Percentiles rank a stretch among this genome's conserved stretches.
Evolutionary conservation across 2,329 filamentous ascomycete genomes (phyloP).

Genomic region (Cadophora malorum): DNA sequence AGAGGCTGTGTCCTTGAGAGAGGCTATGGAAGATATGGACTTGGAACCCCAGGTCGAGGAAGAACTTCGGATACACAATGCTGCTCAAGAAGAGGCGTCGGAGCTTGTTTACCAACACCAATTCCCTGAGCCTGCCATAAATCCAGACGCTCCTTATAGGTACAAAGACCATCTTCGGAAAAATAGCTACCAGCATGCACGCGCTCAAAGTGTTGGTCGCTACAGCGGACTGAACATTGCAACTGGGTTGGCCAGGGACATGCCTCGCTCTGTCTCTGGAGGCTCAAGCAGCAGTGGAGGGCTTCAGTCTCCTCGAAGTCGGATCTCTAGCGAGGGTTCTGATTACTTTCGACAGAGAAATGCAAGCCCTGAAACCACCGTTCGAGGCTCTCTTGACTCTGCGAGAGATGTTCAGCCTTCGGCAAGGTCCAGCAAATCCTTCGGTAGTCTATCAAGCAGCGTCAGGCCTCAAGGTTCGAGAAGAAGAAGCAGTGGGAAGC

Average conservation of each 20-base stretch:
- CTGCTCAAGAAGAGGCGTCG: slow-evolving; percentile 77
- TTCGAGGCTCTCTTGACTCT: slow-evolving; percentile 38
- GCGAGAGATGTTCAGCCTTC: slow-evolving; percentile 27
- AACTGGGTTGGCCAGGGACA: slow-evolving; percentile 43
- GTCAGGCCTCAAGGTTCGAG: slow-evolving; percentile 28
- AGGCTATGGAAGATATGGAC: slow-evolving; percentile 77
- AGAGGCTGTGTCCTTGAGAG: slow-evolving; percentile 72
- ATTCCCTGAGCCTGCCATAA: slow-evolving; percentile 60
- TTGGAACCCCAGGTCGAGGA: slow-evolving; percentile 59
- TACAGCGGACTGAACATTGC: slow-evolving; percentile 54
- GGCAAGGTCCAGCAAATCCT: slow-evolving; percentile 34
- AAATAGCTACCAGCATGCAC: slow-evolving; percentile 73
- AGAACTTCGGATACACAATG: slow-evolving; percentile 68
- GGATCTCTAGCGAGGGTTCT: slow-evolving; percentile 43
- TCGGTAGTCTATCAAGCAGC: slow-evolving; percentile 37
- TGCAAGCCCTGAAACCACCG: slow-evolving; percentile 31
- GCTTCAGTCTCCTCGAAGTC: slow-evolving; percentile 44
- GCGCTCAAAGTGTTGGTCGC: slow-evolving; percentile 63
- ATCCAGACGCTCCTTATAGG: slow-evolving; percentile 67
- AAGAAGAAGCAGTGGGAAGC: slow-evolving; percentile 47
- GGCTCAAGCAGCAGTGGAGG: slow-evolving; percentile 46
- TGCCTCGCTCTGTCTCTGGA: slow-evolving; percentile 44
- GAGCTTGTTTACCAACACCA: slow-evolving; percentile 81
- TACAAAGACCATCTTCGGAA: slow-evolving; percentile 74
- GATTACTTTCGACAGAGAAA: slow-evolving; percentile 29